Percentiles rank a stretch among this genome's conserved stretches.
Conservation (phyloP, 2,329 filamentous ascomycete species). For the Dryadomyces quercivorus region DNA sequence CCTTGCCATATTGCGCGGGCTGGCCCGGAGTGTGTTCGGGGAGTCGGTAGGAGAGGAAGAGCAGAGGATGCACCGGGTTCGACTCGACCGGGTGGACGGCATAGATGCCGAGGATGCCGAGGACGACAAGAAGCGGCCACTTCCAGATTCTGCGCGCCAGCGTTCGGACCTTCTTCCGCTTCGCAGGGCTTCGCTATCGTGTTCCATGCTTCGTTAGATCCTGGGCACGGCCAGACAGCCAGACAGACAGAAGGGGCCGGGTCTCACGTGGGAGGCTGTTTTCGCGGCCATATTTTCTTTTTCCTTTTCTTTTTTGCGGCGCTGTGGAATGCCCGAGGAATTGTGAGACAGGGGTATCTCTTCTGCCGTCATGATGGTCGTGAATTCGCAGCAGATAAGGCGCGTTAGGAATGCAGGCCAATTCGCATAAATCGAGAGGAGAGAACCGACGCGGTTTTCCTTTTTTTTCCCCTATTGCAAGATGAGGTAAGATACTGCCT, state of each 20-base stretch:
- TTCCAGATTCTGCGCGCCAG: conserved; percentile 45
- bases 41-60: conserved; percentile 82
- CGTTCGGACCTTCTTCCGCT: conserved; percentile 42
- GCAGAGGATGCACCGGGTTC: conserved; percentile 68
- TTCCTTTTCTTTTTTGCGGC: neutral
- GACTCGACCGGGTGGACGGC: conserved; percentile 61
- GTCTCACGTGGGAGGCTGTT: neutral
- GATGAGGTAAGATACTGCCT: too few relatives aligned
- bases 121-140: conserved; percentile 55
- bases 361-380: neutral
- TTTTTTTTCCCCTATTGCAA: neutral
- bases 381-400: neutral
- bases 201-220: neutral
- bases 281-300: neutral
- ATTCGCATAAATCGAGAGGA: too few relatives aligned
- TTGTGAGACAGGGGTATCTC: neutral
- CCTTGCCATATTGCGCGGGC: conserved; percentile 71
- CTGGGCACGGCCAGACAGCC: neutral
- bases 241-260: neutral
- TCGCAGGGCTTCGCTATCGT: conserved; percentile 24
- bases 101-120: conserved; percentile 54
- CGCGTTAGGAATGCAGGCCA: neutral
- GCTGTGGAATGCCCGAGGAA: neutral
- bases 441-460: neutral
- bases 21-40: conserved; percentile 30